Conservation (phyloP, 108 stramenopile genomes). For the Nitzschia sp. region DNA sequence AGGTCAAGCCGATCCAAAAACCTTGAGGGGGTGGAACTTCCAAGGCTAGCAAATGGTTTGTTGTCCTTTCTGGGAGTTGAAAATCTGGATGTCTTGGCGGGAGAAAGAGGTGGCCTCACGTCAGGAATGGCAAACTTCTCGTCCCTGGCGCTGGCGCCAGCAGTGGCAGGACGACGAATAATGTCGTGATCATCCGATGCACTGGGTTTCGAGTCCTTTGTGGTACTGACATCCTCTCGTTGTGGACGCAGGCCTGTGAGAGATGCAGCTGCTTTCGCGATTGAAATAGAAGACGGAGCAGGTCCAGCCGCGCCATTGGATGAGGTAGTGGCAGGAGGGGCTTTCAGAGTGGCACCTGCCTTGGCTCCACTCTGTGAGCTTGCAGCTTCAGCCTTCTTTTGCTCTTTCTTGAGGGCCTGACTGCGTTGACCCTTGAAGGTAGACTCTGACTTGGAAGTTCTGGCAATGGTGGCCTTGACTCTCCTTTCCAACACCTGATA, state of each 20-base stretch:
- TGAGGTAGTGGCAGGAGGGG: not conserved
- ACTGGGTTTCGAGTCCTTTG: not conserved
- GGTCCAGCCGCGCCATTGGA: not conserved
- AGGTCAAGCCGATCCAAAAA: constrained; percentile 31
- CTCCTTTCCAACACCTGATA: constrained; percentile 83
- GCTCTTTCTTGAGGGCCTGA: not conserved
- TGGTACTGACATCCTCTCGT: not conserved
- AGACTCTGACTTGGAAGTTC: constrained; percentile 18
- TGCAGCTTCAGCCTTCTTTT: not conserved
- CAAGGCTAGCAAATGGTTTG: not conserved
- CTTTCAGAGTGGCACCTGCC: not conserved
- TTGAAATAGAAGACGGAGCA: constrained; percentile 8
- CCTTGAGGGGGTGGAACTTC: constrained; percentile 16
- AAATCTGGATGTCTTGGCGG: too few relatives aligned
- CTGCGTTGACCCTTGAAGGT: not conserved
- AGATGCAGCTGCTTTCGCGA: constrained; percentile 35
- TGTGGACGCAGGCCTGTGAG: constrained; percentile 18
- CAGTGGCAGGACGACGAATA: not conserved
- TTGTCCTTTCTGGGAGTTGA: not conserved
- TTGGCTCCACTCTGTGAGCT: not conserved
- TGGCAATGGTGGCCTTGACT: constrained; percentile 45
- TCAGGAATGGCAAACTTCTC: not conserved
- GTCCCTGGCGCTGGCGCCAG: too few relatives aligned
- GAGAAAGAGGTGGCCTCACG: not conserved
- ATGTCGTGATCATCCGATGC: not conserved